Percentiles rank a stretch among this genome's conserved stretches.
Conservation (phyloP, 148 eudicot genomes). For the Arbutus unedo region DNA sequence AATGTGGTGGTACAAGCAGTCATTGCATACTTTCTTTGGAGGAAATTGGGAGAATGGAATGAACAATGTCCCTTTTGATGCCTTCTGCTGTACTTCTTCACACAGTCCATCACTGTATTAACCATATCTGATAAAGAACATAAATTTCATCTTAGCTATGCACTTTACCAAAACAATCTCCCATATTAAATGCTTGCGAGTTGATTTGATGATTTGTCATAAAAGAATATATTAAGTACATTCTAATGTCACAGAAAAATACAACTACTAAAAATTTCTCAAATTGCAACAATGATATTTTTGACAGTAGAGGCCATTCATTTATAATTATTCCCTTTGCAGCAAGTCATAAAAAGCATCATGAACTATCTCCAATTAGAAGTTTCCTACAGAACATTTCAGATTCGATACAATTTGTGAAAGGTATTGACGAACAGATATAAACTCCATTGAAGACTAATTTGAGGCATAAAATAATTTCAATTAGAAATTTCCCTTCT, state of each 20-base stretch:
- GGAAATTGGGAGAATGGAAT: constrained; percentile 50
- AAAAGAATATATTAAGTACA: neutral
- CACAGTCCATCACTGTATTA: constrained; percentile 44
- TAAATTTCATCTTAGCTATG: neutral
- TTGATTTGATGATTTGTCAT: neutral
- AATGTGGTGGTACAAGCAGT: constrained; percentile 45
- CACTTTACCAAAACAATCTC: neutral
- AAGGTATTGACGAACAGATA: neutral
- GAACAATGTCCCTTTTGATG: constrained; percentile 46
- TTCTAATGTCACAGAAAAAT: neutral
- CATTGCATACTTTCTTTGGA: constrained; percentile 38
- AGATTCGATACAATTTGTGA: neutral
- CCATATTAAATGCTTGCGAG: neutral
- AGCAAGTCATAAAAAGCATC: neutral
- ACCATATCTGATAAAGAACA: constrained; percentile 31
- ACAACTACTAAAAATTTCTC: neutral
- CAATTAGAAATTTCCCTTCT: constrained; percentile 21
- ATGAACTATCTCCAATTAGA: neutral
- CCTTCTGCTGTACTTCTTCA: constrained; percentile 37
- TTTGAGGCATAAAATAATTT: neutral
- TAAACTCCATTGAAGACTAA: neutral
- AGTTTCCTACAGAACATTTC: neutral
- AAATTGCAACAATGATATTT: neutral
- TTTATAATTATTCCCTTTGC: neutral
- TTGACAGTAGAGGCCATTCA: neutral